Conservation (phyloP, 805 yeast species). For the Spathaspora arborariae region DNA sequence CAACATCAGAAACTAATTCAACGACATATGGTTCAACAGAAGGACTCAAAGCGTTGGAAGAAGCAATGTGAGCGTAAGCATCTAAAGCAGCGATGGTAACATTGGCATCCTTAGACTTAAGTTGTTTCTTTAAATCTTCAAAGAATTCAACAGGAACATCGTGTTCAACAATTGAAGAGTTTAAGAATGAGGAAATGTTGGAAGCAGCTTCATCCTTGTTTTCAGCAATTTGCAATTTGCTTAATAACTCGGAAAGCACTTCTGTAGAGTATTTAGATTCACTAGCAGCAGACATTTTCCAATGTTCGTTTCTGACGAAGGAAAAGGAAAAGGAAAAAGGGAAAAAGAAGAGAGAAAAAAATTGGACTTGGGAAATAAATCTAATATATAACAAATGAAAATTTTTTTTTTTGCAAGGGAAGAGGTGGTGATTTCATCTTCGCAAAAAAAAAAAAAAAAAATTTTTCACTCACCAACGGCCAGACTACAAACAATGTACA, state of each 20-base stretch:
- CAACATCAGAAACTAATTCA: constrained; percentile 64
- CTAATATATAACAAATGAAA: constrained; percentile 2
- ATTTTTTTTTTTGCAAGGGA: constrained; percentile 4
- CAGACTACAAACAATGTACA: not conserved
- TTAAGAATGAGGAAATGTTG: constrained; percentile 88
- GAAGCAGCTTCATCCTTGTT: constrained; percentile 81
- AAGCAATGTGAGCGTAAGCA: constrained; percentile 83
- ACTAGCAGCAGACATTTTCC: constrained; percentile 50
- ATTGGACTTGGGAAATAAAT: not conserved
- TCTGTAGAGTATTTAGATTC: constrained; percentile 63
- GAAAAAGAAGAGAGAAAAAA: constrained; percentile 8
- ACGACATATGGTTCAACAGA: constrained; percentile 96
- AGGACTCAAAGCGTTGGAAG: constrained; percentile 73
- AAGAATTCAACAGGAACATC: constrained; percentile 93
- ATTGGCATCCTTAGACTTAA: constrained; percentile 72
- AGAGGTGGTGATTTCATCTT: not conserved
- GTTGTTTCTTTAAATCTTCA: constrained; percentile 66
- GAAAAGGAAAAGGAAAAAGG: constrained; percentile 15
- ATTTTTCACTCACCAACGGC: constrained; percentile 1
- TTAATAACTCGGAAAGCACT: constrained; percentile 90
- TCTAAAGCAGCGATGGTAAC: constrained; percentile 74
- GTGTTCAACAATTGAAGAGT: constrained; percentile 97
- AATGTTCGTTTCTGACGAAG: constrained; percentile 14
- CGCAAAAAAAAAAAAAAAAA: not conserved
- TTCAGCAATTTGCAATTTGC: constrained; percentile 90